Evolutionary conservation across 2,329 filamentous ascomycete genomes (phyloP), one percentile per base, ranked within the genome.

Genomic region (Plectosphaerella sp.): DNA sequence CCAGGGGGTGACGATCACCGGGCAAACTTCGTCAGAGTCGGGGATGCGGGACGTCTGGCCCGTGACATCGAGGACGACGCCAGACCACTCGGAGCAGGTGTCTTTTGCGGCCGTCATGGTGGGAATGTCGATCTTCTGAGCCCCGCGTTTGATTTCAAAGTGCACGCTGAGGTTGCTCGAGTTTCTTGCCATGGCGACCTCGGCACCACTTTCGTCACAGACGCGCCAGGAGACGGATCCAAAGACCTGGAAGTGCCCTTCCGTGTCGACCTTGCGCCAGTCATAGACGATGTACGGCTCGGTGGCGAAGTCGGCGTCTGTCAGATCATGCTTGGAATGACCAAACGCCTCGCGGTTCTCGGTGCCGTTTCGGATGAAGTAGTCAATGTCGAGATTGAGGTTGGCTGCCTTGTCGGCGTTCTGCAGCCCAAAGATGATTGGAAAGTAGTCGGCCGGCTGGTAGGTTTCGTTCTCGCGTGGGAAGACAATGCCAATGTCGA

Each of bases 401-500:
- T 50, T 16, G 14, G 47, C 18, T 11, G 55, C 60, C 15, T 60
- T 52, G n/a, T 48, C 15, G 35, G 61, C 47, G 49, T 65, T 64
- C 49, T 60, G 59, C 5, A 66, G 37, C 1, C 59, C 64, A 45
- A 65, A 62, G 15, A 67, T 52, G 37, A 66, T 52, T 50, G 64
- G 63, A 48, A 66, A 64, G 4, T 51, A 22, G 14, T 54, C 42
- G 2, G 57, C 52, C 1, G 59, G 63, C 54, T 54, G 58, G 33
- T 66, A 66, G 8, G 61, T 65, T 41, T 60, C 60, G 56, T 66
- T 64, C 52, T 22, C 12, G 45, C 62, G 64, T 2, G 64, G 64
- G 54, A 66, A 67, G 41, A 66, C 52, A 5, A 66, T 20, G 51
- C 59, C 62, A 45, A 65, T 42, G 45, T 65, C 62, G 11, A 63